Base-by-base conservation (phyloP, 1,284 basidiomycete species). In the Vanrija pseudolonga region DNA sequence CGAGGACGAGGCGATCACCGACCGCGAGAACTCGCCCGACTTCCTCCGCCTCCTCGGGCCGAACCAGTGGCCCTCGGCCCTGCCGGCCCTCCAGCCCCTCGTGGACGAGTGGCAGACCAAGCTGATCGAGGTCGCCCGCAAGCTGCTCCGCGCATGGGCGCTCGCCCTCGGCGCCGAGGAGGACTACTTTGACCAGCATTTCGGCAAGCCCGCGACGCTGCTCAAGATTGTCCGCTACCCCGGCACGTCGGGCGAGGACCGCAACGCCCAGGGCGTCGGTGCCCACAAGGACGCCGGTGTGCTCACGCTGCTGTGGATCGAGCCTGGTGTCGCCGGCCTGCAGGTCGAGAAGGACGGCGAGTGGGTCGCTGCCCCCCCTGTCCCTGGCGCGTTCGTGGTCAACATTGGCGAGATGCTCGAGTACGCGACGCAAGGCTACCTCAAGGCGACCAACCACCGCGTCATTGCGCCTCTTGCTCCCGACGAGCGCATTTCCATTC, bases 351-450 rank as follows among this genome's bases (percentile, higher is more conserved):
- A 45, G 14, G 49, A 44, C 19, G 86, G 86, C 0, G 76, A 84
- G 51, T 88, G 87, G 88, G 85, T 89, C 49, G 84, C 87, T 49
- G 87, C 83, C 0, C 50, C 44, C 5, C 40, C 36, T 8, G 81
- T 86, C 40, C 83, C 83, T 0, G 82, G 83, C 3, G 87, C 87
- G 1, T 86, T 89, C 60, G 85, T 90, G 8, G 78, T 84, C 36
- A 84, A 83, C 62, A 82, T 89, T 47, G 87, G 86, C 2, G 88
- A 87, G 51, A 72, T 72, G 63, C 59, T 67, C 45, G 66, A 70
- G 46, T 37, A 47, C 11, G 58, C 58, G 5, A 60, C 58, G 3
- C 18, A 36, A 8, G 58, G 58, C 9, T 60, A 56, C 19, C 55
- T 60, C 32, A 56, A 56, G 50, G 57, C 57, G 20, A 59, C 57